phyloP scores from a whole-genome alignment of 2,329 filamentous ascomycete genomes.

The Incumbomyces delicatus region DNA sequence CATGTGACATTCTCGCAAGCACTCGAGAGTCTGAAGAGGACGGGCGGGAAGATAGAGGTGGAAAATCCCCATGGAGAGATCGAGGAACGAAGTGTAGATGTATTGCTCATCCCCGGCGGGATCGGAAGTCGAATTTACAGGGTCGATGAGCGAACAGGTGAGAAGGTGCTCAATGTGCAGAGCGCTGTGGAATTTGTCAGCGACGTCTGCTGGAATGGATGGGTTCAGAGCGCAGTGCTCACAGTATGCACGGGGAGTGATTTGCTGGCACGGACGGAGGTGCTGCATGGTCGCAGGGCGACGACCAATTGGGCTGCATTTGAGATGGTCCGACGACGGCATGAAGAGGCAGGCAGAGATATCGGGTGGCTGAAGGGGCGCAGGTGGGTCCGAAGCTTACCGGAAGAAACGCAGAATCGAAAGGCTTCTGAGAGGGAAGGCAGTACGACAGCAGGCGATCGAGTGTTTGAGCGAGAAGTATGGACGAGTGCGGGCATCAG shows the following conservation, averaged over 20 bases:
- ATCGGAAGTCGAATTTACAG: constrained; percentile 32
- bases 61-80: constrained; percentile 23
- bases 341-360: constrained; percentile 26
- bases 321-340: constrained; percentile 37
- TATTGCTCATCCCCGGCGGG: constrained; percentile 59
- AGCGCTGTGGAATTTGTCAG: constrained; percentile 32
- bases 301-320: constrained; percentile 59
- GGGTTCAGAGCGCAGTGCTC: constrained; percentile 26
- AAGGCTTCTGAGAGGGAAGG: neutral
- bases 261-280: constrained; percentile 48
- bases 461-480: constrained; percentile 26
- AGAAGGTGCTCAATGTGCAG: constrained; percentile 3
- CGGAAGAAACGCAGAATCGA: constrained; percentile 8
- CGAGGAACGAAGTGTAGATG: constrained; percentile 36
- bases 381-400: constrained; percentile 43
- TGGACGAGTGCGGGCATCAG: constrained; percentile 57
- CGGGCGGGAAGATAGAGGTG: neutral
- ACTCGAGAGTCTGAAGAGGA: constrained; percentile 1
- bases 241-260: constrained; percentile 59
- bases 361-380: constrained; percentile 54
- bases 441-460: too few species aligned
- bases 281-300: constrained; percentile 51
- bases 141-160: constrained; percentile 5
- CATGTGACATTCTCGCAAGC: constrained; percentile 38
- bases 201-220: constrained; percentile 8